A percentile compares a stretch with the other conserved stretches of the same genome.
These are phyloP conservation scores for Fistulifera pelliculosa DNA, from an alignment of 108 stramenopile genomes.

Conservation along the genomic window DNA sequence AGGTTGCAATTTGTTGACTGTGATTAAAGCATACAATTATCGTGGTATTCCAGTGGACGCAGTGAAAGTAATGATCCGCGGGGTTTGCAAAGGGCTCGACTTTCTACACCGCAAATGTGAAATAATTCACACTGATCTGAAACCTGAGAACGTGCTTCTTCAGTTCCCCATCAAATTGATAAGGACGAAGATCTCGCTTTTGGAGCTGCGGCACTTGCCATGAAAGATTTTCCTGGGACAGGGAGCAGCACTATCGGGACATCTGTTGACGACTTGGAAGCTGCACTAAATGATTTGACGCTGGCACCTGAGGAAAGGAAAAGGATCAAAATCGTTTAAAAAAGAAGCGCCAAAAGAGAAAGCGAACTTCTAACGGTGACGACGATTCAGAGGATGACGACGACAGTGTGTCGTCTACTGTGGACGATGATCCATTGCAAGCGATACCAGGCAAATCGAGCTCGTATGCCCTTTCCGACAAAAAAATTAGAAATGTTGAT, in stretches of 20 bases:
- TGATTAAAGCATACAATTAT: conserved; percentile 94
- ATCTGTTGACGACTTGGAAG: conserved; percentile 58
- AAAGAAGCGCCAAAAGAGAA: conserved; percentile 69
- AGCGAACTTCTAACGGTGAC: conserved; percentile 25
- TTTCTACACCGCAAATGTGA: conserved; percentile 90
- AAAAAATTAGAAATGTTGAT: conserved; percentile 31
- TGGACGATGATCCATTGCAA: background rate
- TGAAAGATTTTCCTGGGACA: background rate
- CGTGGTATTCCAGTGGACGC: conserved; percentile 89
- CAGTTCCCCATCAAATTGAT: conserved; percentile 46
- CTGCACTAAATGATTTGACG: conserved; percentile 34
- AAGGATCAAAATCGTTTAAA: conserved; percentile 58
- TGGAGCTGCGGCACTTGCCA: conserved; percentile 14
- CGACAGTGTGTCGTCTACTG: too few relatives aligned
- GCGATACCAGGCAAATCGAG: background rate
- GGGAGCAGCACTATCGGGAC: conserved; percentile 12
- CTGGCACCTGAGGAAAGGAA: conserved; percentile 52
- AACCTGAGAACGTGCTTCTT: conserved; percentile 96
- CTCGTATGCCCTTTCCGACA: conserved; percentile 37
- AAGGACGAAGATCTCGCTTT: conserved; percentile 15
- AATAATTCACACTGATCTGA: conserved; percentile 98
- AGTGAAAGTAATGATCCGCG: conserved; percentile 84
- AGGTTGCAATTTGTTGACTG: conserved; percentile 90
- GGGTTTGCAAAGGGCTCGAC: conserved; percentile 88
- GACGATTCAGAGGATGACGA: conserved; percentile 34